Evolutionary conservation across 2,329 filamentous ascomycete species (phyloP).

Genomic region (Penicillium sp.): DNA sequence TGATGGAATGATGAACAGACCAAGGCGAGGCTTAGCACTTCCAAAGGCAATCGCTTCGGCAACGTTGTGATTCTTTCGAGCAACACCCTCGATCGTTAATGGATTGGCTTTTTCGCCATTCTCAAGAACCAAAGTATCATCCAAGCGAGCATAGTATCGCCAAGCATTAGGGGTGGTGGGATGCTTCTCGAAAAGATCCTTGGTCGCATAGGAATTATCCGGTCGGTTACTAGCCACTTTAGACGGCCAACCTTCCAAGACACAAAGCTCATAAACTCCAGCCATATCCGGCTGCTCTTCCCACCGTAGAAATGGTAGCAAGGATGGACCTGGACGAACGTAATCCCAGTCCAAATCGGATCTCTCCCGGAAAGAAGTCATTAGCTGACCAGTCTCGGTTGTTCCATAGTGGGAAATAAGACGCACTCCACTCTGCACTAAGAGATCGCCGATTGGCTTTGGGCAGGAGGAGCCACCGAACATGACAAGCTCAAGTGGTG

Average conservation of each 20-base stretch:
- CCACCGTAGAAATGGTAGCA: constrained; percentile 45
- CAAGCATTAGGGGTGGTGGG: constrained; percentile 45
- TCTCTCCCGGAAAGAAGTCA: constrained; percentile 57
- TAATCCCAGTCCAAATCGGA: constrained; percentile 64
- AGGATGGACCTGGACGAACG: constrained; percentile 45
- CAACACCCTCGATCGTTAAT: constrained; percentile 53
- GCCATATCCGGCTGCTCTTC: constrained; percentile 30
- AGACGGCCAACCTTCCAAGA: constrained; percentile 39
- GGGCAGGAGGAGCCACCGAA: constrained; percentile 61
- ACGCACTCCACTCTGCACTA: constrained; percentile 56
- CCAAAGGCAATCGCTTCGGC: constrained; percentile 58
- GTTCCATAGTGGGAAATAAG: constrained; percentile 60
- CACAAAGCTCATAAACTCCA: constrained; percentile 39
- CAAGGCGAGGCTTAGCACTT: constrained; percentile 14
- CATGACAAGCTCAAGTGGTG: constrained; percentile 53
- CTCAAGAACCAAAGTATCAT: constrained; percentile 49
- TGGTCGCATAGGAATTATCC: constrained; percentile 52
- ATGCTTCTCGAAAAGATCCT: constrained; percentile 50
- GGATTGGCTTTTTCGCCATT: constrained; percentile 55
- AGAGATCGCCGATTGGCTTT: constrained; percentile 57
- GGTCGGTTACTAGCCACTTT: constrained; percentile 47
- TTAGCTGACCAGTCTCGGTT: constrained; percentile 63
- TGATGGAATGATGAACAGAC: constrained; percentile 7
- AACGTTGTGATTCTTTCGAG: constrained; percentile 55
- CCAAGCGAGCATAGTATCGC: constrained; percentile 49